Base-by-base conservation (phyloP, 2,329 filamentous ascomycete species). In the Uncinocarpus reesii region DNA sequence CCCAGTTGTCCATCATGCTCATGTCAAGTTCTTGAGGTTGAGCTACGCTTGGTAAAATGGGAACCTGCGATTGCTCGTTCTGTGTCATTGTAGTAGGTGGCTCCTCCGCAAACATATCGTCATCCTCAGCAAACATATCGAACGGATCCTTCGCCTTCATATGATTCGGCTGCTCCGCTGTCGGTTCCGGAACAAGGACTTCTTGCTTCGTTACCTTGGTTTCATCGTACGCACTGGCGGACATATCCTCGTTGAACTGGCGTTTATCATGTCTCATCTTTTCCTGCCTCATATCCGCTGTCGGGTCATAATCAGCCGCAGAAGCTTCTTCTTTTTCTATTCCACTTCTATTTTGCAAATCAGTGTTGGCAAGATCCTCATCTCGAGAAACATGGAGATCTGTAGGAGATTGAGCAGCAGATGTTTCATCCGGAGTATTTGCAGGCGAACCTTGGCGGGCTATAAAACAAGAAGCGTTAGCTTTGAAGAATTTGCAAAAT, bases 281-380 rank as follows among this genome's bases (percentile, higher is more conserved):
- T 57, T 95, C 88, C 64, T 93, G 86, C 62, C 83, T 75, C 84
- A 90, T 92, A 61, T 95, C 89, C 56, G 81, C 74, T 1, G 82
- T 92, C 1, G 89, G 89, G 60, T 95, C 86, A 62, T 95, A 95
- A 64, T 95, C 86, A 51, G 87, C 88, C 38, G 89, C 89, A n/a
- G 88, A 95, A 4, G 86, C 84, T 5, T 83, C 86, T 58, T 92
- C 83, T 46, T 77, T 76, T 38, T 79, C 77, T 53, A 66, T 65
- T 55, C 62, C 63, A 35, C 62, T 56, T 54, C 67, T 56, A 54
- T 65, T 55, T 49, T 61, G 56, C 53, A 50, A 53, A 57, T 60
- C 55, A 53, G 63, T 56, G 60, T 86, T 84, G 64, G 80, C 78
- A 55, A 86, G 73, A 55, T 81, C 78, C 49, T 78, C 74, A 60